Base-by-base conservation (phyloP, 176 grass and related monocot species). In the Microstegium vimineum region DNA sequence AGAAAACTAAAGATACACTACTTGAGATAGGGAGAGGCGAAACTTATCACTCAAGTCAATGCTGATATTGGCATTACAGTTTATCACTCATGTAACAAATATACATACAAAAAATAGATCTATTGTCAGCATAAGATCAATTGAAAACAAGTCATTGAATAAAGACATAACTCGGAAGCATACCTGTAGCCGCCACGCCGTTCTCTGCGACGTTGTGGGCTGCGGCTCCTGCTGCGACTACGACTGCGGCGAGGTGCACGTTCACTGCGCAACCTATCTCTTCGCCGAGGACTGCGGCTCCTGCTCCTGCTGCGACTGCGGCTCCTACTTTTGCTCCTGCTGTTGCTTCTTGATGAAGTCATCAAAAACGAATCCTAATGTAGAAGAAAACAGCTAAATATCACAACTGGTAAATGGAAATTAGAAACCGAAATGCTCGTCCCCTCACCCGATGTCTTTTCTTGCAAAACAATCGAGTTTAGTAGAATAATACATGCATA, bases 271-370 rank as follows among this genome's bases (percentile, higher is more conserved):
- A 82, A 63, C 75, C 78, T 69, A 36, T 84, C 80, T 74, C 54
- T 66, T 43, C 74, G 74, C 10, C 42, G 30, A 79, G 88, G 75
- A 72, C 88, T 94, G 62, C 81, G 54, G 74, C 78, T 83, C 32
- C 77, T 66, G 5, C 84, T 90, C 17, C 81, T 56, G 25, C 81
- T 93, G 8, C 36, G 59, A 54, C 84, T 90, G 23, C 25, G 72
- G 36, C 84, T 86, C 12, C 41, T 59, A 20, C 85, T 88, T 28
- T 26, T 43, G 81, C 81, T 87, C 13, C 13, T 61, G 41, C 80
- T 91, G 47, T 4, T 88, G 52, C 74, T 89, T 23, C 70, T 65
- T 76, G 81, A 88, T 59, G 81, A 51, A 82, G 82, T 94, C 82
- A 90, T 82, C 31, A 60, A 32, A 66, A 66, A 71, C 67, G 9